Conservation (phyloP, 2,329 filamentous ascomycete species). For the Ceratocystis cubensis region DNA sequence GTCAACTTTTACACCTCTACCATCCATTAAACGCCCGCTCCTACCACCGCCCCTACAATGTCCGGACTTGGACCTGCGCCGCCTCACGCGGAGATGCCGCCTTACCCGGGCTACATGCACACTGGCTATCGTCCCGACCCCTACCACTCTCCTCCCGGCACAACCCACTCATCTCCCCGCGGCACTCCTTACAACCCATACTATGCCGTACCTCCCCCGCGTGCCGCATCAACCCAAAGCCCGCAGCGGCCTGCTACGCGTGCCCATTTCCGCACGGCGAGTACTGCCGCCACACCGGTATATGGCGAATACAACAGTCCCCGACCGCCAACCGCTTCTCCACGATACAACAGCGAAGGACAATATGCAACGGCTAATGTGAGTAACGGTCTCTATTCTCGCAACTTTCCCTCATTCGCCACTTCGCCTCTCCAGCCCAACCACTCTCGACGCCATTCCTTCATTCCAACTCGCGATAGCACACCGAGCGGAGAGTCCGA, state of each 20-base stretch:
- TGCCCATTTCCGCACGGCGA: slow-evolving; percentile 20
- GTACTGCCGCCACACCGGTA: slow-evolving; percentile 12
- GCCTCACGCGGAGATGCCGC: slow-evolving; percentile 11
- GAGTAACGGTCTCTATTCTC: slow-evolving; percentile 40
- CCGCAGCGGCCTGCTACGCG: slow-evolving; percentile 21
- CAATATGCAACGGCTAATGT: slow-evolving; percentile 54
- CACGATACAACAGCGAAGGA: slow-evolving; percentile 49
- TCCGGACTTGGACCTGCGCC: slow-evolving; percentile 15
- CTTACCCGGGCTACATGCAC: neutral
- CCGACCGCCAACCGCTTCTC: slow-evolving; percentile 41
- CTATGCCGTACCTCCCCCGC: slow-evolving; percentile 10
- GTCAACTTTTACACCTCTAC: neutral
- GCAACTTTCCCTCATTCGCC: slow-evolving; percentile 36
- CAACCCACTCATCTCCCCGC: slow-evolving; percentile 15
- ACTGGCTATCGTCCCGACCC: neutral
- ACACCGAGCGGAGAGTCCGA: slow-evolving; percentile 50
- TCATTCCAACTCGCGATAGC: slow-evolving; percentile 47
- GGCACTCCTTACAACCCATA: slow-evolving; percentile 5
- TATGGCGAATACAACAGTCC: slow-evolving; percentile 28
- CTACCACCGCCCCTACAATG: slow-evolving; percentile 1
- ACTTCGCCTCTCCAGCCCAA: slow-evolving; percentile 32
- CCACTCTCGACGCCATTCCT: slow-evolving; percentile 45
- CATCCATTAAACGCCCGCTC: neutral
- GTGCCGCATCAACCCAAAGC: slow-evolving; percentile 15
- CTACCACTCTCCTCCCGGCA: slow-evolving; percentile 16